phyloP scores from a whole-genome alignment of 768 basidiomycete species.

The Boletales sp. region DNA sequence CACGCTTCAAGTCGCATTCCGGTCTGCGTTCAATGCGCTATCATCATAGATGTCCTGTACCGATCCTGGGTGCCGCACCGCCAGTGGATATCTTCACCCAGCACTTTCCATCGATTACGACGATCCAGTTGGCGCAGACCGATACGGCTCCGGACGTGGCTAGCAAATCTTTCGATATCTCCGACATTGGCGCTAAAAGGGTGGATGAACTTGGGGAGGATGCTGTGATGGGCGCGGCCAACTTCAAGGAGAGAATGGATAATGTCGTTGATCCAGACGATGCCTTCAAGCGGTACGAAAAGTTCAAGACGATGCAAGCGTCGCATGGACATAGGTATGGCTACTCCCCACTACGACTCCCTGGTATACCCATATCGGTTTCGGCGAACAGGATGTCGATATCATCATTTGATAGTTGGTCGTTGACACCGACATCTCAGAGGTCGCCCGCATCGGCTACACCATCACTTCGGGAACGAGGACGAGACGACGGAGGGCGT shows the following conservation, averaged over 20 bases:
- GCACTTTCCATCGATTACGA: slow-evolving; percentile 55
- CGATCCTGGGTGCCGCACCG: slow-evolving; percentile 21
- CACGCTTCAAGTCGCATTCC: slow-evolving; percentile 7
- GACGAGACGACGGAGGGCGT: not conserved
- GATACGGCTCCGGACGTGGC: slow-evolving; percentile 1
- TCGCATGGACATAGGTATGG: not conserved
- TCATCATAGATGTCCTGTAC: slow-evolving; percentile 35
- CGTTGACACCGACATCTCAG: slow-evolving; percentile 33
- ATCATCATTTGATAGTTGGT: slow-evolving; percentile 50
- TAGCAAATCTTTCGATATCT: not conserved
- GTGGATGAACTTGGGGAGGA: not conserved
- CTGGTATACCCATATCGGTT: not conserved
- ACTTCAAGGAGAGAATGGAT: slow-evolving; percentile 11
- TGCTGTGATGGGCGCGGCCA: not conserved
- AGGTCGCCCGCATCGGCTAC: slow-evolving; percentile 34
- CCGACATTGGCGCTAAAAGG: not conserved
- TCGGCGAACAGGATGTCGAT: slow-evolving; percentile 52
- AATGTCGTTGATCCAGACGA: slow-evolving; percentile 53
- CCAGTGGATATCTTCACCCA: slow-evolving; percentile 31
- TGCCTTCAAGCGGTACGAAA: slow-evolving; percentile 87
- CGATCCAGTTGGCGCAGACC: slow-evolving; percentile 22
- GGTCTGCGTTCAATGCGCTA: slow-evolving; percentile 30
- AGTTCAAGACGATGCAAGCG: slow-evolving; percentile 58
- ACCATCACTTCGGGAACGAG: slow-evolving; percentile 26
- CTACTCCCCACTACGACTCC: slow-evolving; percentile 3